These are phyloP conservation scores for Sodiomyces alkalinus DNA, from an alignment of 2,329 filamentous ascomycete genomes.

Conservation along the genomic window DNA sequence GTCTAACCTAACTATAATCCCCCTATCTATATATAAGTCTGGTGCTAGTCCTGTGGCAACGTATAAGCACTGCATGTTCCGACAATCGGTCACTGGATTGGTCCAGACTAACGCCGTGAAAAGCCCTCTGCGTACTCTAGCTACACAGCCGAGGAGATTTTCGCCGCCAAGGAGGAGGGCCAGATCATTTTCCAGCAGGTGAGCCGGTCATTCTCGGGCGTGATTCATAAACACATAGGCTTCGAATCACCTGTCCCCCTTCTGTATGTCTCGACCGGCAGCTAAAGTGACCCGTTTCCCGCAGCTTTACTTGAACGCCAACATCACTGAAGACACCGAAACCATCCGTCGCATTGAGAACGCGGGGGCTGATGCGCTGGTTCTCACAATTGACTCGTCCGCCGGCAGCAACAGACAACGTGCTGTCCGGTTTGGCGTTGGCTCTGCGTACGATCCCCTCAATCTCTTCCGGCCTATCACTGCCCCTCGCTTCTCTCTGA, in stretches of 20 bases:
- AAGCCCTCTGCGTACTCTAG: constrained; percentile 19
- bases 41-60: no score
- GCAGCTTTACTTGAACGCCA: constrained; percentile 16
- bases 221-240: background rate
- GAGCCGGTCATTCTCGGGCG: background rate
- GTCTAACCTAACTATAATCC: no score
- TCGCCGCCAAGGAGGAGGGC: constrained; percentile 17
- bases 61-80: no score
- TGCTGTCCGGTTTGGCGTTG: constrained; percentile 21
- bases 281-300: background rate
- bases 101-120: background rate
- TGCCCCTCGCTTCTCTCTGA: constrained; percentile 2
- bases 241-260: no score
- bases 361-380: constrained; percentile 19
- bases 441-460: no score
- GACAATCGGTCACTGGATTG: no score
- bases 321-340: constrained; percentile 17
- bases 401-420: constrained; percentile 24
- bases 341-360: constrained; percentile 16
- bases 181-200: constrained; percentile 24
- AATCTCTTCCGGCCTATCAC: no score
- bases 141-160: constrained; percentile 21
- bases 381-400: constrained; percentile 24
- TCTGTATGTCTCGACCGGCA: no score
- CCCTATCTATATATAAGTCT: no score